phyloP scores from a whole-genome alignment of 1,139 yeast species.

The Blastobotrys arbuscula region DNA sequence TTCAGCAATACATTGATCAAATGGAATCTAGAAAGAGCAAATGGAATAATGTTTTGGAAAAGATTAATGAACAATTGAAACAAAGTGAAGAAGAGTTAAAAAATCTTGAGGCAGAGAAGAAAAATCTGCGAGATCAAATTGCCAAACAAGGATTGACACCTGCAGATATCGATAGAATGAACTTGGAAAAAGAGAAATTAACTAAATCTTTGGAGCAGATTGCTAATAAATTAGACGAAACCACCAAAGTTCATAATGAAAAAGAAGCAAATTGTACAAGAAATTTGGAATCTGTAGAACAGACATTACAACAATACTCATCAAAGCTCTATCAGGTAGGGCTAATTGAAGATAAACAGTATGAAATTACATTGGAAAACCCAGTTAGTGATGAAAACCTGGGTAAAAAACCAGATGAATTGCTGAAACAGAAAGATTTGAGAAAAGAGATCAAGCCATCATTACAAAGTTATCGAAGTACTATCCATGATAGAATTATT shows the following conservation, averaged over 20 bases:
- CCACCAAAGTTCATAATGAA: constrained; percentile 37
- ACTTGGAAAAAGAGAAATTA: constrained; percentile 54
- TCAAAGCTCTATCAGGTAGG: constrained; percentile 47
- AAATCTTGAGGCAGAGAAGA: constrained; percentile 43
- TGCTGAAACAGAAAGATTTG: constrained; percentile 36
- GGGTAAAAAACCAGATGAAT: constrained; percentile 41
- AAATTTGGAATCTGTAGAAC: constrained; percentile 47
- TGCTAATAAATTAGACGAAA: constrained; percentile 40
- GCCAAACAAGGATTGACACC: constrained; percentile 54
- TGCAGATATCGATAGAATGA: constrained; percentile 56
- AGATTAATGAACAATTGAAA: constrained; percentile 50
- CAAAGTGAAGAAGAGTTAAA: constrained; percentile 43
- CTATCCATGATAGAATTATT: constrained; percentile 46
- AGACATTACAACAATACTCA: constrained; percentile 51
- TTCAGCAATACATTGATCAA: constrained; percentile 62
- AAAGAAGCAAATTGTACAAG: constrained; percentile 46
- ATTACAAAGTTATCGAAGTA: constrained; percentile 45
- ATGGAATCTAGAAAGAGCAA: constrained; percentile 59
- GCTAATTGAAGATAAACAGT: constrained; percentile 26
- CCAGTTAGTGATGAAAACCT: constrained; percentile 35
- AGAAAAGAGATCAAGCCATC: constrained; percentile 35
- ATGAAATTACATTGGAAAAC: constrained; percentile 32
- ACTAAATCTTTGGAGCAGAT: constrained; percentile 51
- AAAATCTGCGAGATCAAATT: constrained; percentile 44
- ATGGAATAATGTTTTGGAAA: constrained; percentile 56